Conservation (phyloP, 169 alveolate species). For the Amoebophrya sp. region DNA sequence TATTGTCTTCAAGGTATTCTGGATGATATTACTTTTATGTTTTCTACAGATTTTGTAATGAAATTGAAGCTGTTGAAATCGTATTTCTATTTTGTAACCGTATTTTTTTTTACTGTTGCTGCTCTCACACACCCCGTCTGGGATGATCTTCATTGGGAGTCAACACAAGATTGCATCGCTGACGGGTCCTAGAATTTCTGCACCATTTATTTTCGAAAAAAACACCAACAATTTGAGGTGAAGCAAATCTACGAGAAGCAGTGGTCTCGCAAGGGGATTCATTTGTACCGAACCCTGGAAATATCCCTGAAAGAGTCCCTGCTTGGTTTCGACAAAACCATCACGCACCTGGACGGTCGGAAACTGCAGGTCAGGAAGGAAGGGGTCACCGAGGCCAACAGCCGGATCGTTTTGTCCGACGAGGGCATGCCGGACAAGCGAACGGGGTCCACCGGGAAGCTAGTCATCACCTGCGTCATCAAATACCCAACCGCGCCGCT, state of each 20-base stretch:
- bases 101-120: too few species aligned
- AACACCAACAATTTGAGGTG: too few species aligned
- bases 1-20: neutral
- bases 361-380: neutral
- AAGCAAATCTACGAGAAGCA: too few species aligned
- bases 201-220: too few species aligned
- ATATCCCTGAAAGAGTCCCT: neutral
- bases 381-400: neutral
- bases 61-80: neutral
- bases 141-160: too few species aligned
- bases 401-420: neutral
- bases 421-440: constrained; percentile 18
- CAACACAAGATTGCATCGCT: too few species aligned
- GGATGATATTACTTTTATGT: too few species aligned
- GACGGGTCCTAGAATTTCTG: too few species aligned
- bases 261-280: too few species aligned
- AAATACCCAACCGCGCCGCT: constrained; percentile 1
- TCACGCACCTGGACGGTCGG: neutral
- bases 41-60: neutral
- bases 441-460: neutral
- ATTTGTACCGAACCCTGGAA: too few species aligned
- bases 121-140: too few species aligned
- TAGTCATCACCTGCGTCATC: neutral
- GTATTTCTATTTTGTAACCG: neutral
- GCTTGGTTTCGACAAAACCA: neutral